Evolutionary conservation across 768 basidiomycete genomes (phyloP), one percentile per base, ranked within the genome.

Genomic region (Astraeus odoratus): DNA sequence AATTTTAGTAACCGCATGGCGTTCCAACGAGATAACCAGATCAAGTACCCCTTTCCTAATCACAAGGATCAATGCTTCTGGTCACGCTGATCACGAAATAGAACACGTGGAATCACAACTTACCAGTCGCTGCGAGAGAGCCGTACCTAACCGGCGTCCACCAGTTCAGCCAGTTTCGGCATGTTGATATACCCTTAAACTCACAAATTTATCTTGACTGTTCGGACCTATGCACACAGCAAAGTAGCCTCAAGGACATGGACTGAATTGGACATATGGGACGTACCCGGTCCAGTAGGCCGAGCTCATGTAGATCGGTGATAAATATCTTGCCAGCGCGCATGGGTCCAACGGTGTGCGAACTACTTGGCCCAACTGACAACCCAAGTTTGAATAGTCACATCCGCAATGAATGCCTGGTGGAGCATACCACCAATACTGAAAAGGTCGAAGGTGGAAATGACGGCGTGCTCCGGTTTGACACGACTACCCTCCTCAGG

Each of bases 391-490:
- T 29, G 24, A 12, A 22, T n/a, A 19, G 16, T 26, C 2, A 20
- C 8, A 16, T 18, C 22, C 22, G 35, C 8, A 18, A 33, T 12
- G 8, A 16, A 19, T 8, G 8, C 20, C 16, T 20, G 33, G 39
- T 27, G n/a, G 31, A 13, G 61, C 79, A 51, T 53, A 84, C 86
- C 87, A 48, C 92, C 92, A 50, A 94, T 86, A 55, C 83, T 87
- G 70, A 95, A 94, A 42, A 95, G 70, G 63, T 96, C 93, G 58
- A 94, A 95, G 1, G 92, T 81, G 1, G 88, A 91, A 43, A 95
- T 93, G 51, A 94, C 92, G 5, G 92, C 92, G 70, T 93, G 90
- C 42, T 89, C 82, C 12, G 78, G 73, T 22, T 69, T 64, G 31
- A 63, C 51, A 3, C 51, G 8, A 37, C 51, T 47, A 4, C 43